These are phyloP conservation scores for Anthracocystis setariae DNA, from an alignment of 1,284 basidiomycete species.

Conservation along the genomic window DNA sequence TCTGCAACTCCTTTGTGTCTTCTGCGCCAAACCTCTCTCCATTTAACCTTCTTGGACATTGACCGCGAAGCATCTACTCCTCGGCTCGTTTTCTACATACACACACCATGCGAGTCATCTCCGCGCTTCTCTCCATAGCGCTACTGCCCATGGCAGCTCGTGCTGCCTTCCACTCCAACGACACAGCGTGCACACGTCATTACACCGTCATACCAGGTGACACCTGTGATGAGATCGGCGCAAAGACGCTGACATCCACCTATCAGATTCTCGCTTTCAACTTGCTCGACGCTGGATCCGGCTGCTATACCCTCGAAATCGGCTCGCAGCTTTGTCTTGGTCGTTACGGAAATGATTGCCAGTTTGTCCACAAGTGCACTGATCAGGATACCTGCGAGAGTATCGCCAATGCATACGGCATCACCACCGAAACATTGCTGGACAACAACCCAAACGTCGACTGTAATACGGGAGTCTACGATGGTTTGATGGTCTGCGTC, in stretches of 20 bases:
- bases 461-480: slow-evolving; percentile 51
- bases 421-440: slow-evolving; percentile 40
- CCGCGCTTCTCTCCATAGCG: slow-evolving; percentile 18
- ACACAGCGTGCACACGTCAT: slow-evolving; percentile 72
- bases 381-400: slow-evolving; percentile 49
- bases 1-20: background rate
- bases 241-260: slow-evolving; percentile 76
- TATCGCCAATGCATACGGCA: slow-evolving; percentile 53
- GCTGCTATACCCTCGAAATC: slow-evolving; percentile 74
- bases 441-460: slow-evolving; percentile 58
- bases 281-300: slow-evolving; percentile 70
- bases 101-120: slow-evolving; percentile 24
- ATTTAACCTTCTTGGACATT: background rate
- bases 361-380: slow-evolving; percentile 54
- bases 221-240: slow-evolving; percentile 77
- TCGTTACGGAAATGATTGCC: slow-evolving; percentile 61
- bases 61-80: background rate
- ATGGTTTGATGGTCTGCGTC: slow-evolving; percentile 58
- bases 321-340: slow-evolving; percentile 70
- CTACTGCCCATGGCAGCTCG: slow-evolving; percentile 26
- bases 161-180: slow-evolving; percentile 48
- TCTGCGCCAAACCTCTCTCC: background rate
- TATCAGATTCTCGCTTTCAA: slow-evolving; percentile 79
- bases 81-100: background rate
- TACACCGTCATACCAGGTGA: slow-evolving; percentile 76